These are phyloP conservation scores for Diaporthe destruens DNA, from an alignment of 2,329 filamentous ascomycete genomes.

Conservation along the genomic window DNA sequence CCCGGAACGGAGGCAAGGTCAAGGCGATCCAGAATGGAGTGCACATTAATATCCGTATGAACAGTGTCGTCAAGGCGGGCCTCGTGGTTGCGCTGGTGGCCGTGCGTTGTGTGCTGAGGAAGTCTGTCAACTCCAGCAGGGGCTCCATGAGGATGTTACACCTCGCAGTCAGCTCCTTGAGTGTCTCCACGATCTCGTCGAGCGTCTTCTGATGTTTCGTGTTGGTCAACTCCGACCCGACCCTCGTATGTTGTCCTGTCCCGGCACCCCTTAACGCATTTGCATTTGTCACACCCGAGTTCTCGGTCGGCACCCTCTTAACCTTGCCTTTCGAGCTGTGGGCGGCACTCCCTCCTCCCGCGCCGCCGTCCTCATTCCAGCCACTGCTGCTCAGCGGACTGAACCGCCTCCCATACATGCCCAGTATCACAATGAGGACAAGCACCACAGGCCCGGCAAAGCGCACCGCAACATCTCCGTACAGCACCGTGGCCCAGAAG, in stretches of 20 bases:
- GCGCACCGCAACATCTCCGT: slow-evolving; percentile 85
- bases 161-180: slow-evolving; percentile 89
- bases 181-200: slow-evolving; percentile 95
- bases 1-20: slow-evolving; percentile 83
- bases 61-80: slow-evolving; percentile 88
- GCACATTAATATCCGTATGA: slow-evolving; percentile 88
- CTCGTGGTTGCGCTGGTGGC: slow-evolving; percentile 91
- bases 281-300: slow-evolving; percentile 48
- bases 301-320: slow-evolving; percentile 41
- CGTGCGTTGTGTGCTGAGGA: slow-evolving; percentile 89
- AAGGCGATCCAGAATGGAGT: slow-evolving; percentile 90
- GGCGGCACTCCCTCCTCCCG: slow-evolving; percentile 47
- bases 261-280: slow-evolving; percentile 39
- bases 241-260: slow-evolving; percentile 54
- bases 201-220: slow-evolving; percentile 91
- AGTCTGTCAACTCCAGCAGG: slow-evolving; percentile 89
- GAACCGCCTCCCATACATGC: slow-evolving; percentile 92
- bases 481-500: slow-evolving; percentile 90
- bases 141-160: slow-evolving; percentile 95
- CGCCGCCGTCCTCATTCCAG: slow-evolving; percentile 67
- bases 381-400: slow-evolving; percentile 90
- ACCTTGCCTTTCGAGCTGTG: slow-evolving; percentile 44
- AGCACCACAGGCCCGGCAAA: slow-evolving; percentile 87
- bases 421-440: slow-evolving; percentile 82
- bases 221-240: slow-evolving; percentile 68